Conservation (phyloP, 331 rosid genomes). For the Malus hybrid region DNA sequence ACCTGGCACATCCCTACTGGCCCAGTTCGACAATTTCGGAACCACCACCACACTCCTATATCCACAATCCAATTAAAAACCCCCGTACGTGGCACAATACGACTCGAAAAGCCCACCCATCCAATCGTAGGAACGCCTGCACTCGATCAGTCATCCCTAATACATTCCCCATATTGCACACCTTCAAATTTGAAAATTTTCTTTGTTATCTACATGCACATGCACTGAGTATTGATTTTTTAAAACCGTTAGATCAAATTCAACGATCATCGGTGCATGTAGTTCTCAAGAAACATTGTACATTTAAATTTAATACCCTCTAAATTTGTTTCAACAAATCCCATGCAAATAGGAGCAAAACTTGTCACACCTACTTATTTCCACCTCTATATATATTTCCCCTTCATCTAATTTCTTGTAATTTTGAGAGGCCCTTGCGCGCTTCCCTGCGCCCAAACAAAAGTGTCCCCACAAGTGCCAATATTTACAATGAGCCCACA, state of each 20-base stretch:
- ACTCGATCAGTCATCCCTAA: not conserved
- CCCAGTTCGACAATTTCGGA: not conserved
- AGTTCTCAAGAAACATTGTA: no score
- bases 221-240: not conserved
- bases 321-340: constrained; percentile 12
- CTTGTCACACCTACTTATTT: not conserved
- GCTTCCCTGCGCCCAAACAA: not conserved
- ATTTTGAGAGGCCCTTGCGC: constrained; percentile 1
- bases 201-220: not conserved
- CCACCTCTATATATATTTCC: not conserved
- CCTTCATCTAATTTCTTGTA: constrained; percentile 1
- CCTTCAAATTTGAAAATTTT: not conserved
- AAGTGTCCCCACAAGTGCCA: not conserved
- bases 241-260: no score
- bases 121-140: not conserved
- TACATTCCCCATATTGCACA: not conserved
- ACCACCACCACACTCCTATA: not conserved
- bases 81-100: no score
- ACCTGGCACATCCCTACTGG: not conserved
- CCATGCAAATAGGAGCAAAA: constrained; percentile 8
- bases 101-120: not conserved
- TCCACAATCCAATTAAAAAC: no score
- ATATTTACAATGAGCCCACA: constrained; percentile 5
- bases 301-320: not conserved
- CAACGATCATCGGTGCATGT: rapidly evolving